These are phyloP conservation scores for Aspergillus nidulans DNA, from an alignment of 495 filamentous ascomycete genomes.

Conservation along the genomic window DNA sequence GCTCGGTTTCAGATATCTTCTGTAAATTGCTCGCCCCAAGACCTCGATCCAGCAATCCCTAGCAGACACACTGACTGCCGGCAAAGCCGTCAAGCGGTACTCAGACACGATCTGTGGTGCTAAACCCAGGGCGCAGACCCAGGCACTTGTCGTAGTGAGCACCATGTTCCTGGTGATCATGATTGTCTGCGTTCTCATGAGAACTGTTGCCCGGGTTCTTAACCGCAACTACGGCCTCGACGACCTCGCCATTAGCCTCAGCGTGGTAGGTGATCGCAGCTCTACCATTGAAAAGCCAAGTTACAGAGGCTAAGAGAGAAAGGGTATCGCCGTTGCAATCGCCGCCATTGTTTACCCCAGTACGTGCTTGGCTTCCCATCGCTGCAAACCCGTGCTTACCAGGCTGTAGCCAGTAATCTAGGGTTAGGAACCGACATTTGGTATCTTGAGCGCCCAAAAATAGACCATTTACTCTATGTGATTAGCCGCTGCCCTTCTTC, in stretches of 20 bases:
- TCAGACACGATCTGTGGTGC: not conserved
- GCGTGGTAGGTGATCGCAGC: not conserved
- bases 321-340: not conserved
- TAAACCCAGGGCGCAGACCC: not conserved
- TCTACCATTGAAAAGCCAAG: too few species aligned
- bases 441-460: not conserved
- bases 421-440: not conserved
- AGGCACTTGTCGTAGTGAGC: not conserved
- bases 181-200: not conserved
- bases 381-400: not conserved
- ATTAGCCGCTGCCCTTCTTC: not conserved
- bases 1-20: not conserved
- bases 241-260: not conserved
- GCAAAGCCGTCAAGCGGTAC: not conserved
- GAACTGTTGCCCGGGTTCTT: not conserved
- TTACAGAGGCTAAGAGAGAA: too few species aligned
- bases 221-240: not conserved
- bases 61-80: not conserved
- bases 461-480: not conserved
- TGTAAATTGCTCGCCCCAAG: too few species aligned
- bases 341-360: not conserved
- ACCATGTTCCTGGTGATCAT: not conserved
- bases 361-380: not conserved
- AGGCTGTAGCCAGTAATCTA: not conserved
- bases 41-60: too few species aligned